Conservation (phyloP, 352 stramenopile species). For the Peronospora belbahrii region DNA sequence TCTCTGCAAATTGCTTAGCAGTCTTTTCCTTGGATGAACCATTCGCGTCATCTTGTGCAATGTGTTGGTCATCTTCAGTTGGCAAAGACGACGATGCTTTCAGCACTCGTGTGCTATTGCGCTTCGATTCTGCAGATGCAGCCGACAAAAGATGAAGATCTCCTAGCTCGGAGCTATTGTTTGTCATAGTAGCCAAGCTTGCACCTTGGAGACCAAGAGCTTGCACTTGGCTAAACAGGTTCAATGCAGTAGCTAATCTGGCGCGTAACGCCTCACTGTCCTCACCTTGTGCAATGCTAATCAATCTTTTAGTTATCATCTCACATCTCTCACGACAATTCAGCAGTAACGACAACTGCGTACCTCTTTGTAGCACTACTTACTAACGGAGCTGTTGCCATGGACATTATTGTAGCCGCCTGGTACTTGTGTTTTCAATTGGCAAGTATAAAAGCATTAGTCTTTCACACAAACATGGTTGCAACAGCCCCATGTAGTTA, state of each 20-base stretch:
- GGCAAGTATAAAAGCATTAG: slow-evolving; percentile 6
- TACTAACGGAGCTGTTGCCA: background rate
- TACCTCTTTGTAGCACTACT: slow-evolving; percentile 13
- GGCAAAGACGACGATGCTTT: slow-evolving; percentile 9
- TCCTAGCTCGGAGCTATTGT: slow-evolving; percentile 4
- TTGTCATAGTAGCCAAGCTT: slow-evolving; percentile 9
- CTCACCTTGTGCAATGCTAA: slow-evolving; percentile 10
- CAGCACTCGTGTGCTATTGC: slow-evolving; percentile 4
- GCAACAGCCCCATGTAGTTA: background rate
- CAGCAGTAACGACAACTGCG: background rate
- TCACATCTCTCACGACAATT: background rate
- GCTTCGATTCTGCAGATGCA: slow-evolving; percentile 10
- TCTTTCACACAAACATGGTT: background rate
- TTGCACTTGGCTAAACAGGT: slow-evolving; percentile 25
- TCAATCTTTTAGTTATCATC: background rate
- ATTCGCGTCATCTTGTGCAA: background rate
- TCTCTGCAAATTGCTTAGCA: slow-evolving; percentile 1
- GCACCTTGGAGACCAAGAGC: slow-evolving; percentile 17
- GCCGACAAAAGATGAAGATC: slow-evolving; percentile 22
- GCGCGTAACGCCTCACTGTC: slow-evolving; percentile 11
- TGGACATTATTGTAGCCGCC: background rate
- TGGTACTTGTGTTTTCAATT: slow-evolving; percentile 6
- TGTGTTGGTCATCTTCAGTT: slow-evolving; percentile 2
- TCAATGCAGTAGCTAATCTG: slow-evolving; percentile 15
- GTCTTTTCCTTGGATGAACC: background rate